Evolutionary conservation across 2,329 filamentous ascomycete genomes (phyloP), one percentile per base, ranked within the genome.

Genomic region (Septoria petroselini): DNA sequence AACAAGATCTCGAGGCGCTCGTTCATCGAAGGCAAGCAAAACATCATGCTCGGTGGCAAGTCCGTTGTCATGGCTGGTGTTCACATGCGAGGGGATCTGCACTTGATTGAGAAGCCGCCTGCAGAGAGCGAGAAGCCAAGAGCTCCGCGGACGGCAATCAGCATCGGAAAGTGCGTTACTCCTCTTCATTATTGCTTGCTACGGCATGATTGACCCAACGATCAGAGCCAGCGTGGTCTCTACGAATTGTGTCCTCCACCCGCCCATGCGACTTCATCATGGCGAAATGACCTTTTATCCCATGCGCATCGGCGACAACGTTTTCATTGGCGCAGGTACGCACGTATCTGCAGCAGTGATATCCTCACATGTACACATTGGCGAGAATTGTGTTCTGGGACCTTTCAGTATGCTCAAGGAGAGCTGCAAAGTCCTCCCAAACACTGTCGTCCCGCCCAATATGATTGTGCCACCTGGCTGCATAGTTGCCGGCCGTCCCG

Each of bases 1-100:
- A 98, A 98, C 80, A 97, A 97, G 75, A 93, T 98, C 64, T 91
- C 91, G 31, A 88, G 93, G 59, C 89, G 89, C 61, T 88, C 89
- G 55, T 84, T 86, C 67, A 88, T 98, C 61, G 87, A 95, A 65
- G 93, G 93, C 63, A 96, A 91, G 17, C 90, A 95, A 62, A 95
- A 97, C 73, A 97, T 98, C 72, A 95, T 95, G 71, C 85, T 98
- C 1, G 93, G 90, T 61, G 93, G 93, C 57, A 95, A 70, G 72
- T 95, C 91, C 1, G 89, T 97, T 55, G 95, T 98, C 65, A 90
- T 95, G 77, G 86, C 90, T 55, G 91, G 95, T 66, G 91, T 90
- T 62, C 90, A 93, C 71, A 89, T 98, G 66, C 85, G 93, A 40
- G 93, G 91, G 37, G 93, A 98, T 66, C 81, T 98, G 76, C 45